Percentiles rank a stretch among this genome's conserved stretches.
phyloP scores from a whole-genome alignment of 1,284 basidiomycete genomes.

The Leucoagaricus sp. region DNA sequence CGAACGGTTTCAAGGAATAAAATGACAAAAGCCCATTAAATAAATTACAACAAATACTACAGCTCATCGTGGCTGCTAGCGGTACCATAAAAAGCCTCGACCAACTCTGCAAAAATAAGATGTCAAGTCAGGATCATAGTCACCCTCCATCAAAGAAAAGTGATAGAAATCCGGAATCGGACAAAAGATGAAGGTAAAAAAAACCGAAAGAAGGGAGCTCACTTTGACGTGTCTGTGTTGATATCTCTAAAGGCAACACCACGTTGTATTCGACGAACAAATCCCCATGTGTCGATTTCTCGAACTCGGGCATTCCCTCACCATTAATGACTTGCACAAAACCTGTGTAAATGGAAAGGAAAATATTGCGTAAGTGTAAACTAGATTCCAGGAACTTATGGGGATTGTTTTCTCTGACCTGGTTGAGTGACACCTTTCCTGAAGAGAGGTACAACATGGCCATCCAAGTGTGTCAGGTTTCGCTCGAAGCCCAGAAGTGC shows the following conservation, averaged over 20 bases:
- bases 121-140: conserved; percentile 11
- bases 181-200: conserved; percentile 3
- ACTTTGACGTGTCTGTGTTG: conserved; percentile 70
- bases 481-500: conserved; percentile 81
- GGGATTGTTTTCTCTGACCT: conserved; percentile 43
- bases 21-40: conserved; percentile 3
- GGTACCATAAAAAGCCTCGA: conserved; percentile 53
- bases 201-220: conserved; percentile 28
- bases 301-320: conserved; percentile 87
- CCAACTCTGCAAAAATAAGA: conserved; percentile 42
- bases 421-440: conserved; percentile 88
- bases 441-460: conserved; percentile 72
- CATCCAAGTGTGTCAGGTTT: conserved; percentile 89
- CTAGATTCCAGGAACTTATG: neutral
- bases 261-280: conserved; percentile 92
- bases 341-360: conserved; percentile 42
- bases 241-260: conserved; percentile 76
- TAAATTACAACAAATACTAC: conserved; percentile 31
- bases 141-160: neutral
- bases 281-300: conserved; percentile 68
- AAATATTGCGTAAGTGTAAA: neutral
- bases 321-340: conserved; percentile 84
- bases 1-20: neutral
- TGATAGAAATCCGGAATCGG: no score
- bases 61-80: conserved; percentile 53